Conservation (phyloP, 495 filamentous ascomycete species). For the Xylaria palmicola region DNA sequence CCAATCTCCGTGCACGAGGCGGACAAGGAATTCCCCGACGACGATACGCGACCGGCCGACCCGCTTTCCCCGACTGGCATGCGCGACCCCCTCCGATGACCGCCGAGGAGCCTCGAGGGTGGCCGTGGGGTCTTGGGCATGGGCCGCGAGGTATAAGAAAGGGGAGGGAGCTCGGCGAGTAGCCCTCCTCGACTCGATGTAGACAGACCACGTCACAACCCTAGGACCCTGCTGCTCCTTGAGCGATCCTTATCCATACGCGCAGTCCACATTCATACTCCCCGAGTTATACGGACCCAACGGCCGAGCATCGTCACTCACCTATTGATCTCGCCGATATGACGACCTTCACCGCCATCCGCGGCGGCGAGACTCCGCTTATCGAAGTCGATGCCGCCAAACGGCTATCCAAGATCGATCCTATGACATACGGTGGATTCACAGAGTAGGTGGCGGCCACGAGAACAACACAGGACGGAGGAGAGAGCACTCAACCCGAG, state of each 20-base stretch:
- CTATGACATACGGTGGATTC: slow-evolving; percentile 74
- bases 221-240: background rate
- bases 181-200: background rate
- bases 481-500: background rate
- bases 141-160: background rate
- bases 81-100: slow-evolving; percentile 7
- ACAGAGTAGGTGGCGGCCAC: slow-evolving; percentile 54
- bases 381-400: slow-evolving; percentile 61
- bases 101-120: slow-evolving; percentile 7
- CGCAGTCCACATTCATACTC: background rate
- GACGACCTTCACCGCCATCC: slow-evolving; percentile 69
- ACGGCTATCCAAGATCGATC: slow-evolving; percentile 66
- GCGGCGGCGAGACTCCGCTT: slow-evolving; percentile 53
- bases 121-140: background rate
- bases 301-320: slow-evolving; percentile 11
- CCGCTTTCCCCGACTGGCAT: slow-evolving; percentile 15
- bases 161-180: background rate
- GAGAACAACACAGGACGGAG: background rate
- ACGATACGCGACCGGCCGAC: slow-evolving; percentile 14
- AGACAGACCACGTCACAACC: background rate
- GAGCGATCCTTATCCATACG: slow-evolving; percentile 10
- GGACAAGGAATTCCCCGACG: slow-evolving; percentile 28
- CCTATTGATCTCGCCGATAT: slow-evolving; percentile 43
- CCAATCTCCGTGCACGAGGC: slow-evolving; percentile 22
- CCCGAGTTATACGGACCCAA: background rate